Base-by-base conservation (phyloP, 148 eudicot species). In the Fagopyrum tataricum region DNA sequence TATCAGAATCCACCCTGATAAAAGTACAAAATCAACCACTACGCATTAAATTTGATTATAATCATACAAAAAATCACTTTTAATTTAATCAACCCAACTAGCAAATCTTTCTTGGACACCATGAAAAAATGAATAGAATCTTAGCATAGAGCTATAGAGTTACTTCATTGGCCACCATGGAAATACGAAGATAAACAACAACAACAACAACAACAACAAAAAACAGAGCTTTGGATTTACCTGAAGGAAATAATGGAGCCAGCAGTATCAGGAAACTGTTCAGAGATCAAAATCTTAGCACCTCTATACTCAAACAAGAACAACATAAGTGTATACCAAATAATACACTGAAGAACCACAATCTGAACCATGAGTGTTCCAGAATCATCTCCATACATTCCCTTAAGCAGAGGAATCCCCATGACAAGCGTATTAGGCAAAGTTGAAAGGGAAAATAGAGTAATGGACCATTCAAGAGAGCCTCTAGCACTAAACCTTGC, bases 361-460 rank as follows among this genome's bases (percentile, higher is more conserved):
- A 91, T 87, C 72, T 91, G 97, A 1, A 91, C 91, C 94, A 91
- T 91, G n/a, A 91, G 67, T 21, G 76, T 82, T 2, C 90, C 92
- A 0, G 95, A 89, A 43, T 5, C 62, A 1, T 85, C 87, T 11
- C 97, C 97, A 76, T 91, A 91, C 97, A 89, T 87, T 2, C 97
- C 97, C 70, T 86, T 87, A 14, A 91, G 69, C 42, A 91, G 62
- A 42, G 93, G 97, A 8, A 91, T 91, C 2, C 97, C 97, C 97
- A 91, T 91, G 0, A 91, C 97, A 44, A 91, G 90, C 4, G 97
- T 91, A 66, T 91, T 91, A 6, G 97, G 97, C 1, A 91, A 62
- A 0, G 97, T 89, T 0, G 92, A 89, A 0, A 91, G 84, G 0
- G 94, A 89, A 56, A 91, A 91, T 4, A 91, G 75, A 24, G 97